Conservation (phyloP, 2,329 filamentous ascomycete genomes). For the Botrytis fabae region DNA sequence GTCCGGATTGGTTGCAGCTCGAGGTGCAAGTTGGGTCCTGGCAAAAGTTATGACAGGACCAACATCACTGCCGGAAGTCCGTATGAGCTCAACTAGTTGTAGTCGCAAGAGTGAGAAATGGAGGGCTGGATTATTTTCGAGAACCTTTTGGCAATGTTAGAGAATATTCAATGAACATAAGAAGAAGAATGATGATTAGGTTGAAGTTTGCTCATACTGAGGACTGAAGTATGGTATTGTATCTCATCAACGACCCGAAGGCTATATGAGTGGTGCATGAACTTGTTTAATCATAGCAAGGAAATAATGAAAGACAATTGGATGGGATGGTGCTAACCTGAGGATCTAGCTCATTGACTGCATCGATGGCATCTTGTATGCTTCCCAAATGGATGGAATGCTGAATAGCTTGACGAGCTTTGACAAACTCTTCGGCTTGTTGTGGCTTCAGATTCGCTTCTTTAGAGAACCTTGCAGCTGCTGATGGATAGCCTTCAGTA, state of each 20-base stretch:
- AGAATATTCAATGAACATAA: slow-evolving; percentile 17
- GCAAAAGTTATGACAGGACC: slow-evolving; percentile 78
- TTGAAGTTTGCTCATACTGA: slow-evolving; percentile 70
- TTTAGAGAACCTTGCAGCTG: slow-evolving; percentile 88
- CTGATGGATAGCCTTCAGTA: slow-evolving; percentile 89
- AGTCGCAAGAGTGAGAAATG: slow-evolving; percentile 89
- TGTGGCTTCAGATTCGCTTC: slow-evolving; percentile 85
- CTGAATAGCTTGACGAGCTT: slow-evolving; percentile 77
- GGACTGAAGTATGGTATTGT: slow-evolving; percentile 73
- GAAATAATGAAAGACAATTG: slow-evolving; percentile 27
- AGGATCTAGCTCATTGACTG: slow-evolving; percentile 85
- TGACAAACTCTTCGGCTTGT: slow-evolving; percentile 71
- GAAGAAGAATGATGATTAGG: slow-evolving; percentile 22
- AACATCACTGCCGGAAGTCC: slow-evolving; percentile 70
- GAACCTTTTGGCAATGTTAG: slow-evolving; percentile 53
- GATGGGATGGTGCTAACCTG: slow-evolving; percentile 64
- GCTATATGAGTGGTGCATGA: slow-evolving; percentile 99
- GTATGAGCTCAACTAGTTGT: slow-evolving; percentile 92
- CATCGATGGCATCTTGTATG: slow-evolving; percentile 81
- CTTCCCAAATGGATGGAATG: slow-evolving; percentile 82
- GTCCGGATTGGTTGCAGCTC: slow-evolving; percentile 75
- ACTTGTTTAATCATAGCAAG: slow-evolving; percentile 83
- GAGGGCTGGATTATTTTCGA: slow-evolving; percentile 78
- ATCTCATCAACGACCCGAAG: slow-evolving; percentile 88
- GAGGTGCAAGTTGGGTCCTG: slow-evolving; percentile 80